These are phyloP conservation scores for Coemansia sp. DNA, from an alignment of 192 early-diverging fungal genomes.

Conservation along the genomic window DNA sequence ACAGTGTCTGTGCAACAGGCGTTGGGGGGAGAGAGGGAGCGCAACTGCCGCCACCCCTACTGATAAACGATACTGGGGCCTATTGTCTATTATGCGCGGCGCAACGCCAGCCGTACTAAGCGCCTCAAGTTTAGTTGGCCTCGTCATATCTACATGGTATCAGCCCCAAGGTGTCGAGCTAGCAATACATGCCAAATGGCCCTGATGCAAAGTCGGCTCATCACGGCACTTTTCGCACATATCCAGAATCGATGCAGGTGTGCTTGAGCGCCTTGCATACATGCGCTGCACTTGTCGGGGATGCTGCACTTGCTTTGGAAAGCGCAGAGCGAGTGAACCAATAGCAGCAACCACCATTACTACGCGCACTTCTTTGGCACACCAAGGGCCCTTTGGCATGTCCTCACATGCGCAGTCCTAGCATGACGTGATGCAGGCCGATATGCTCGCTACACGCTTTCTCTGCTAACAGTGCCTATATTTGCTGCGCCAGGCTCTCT, in stretches of 20 bases:
- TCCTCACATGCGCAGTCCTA: constrained; percentile 10
- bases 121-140: background rate
- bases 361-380: background rate
- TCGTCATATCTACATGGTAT: background rate
- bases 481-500: constrained; percentile 13
- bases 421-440: constrained; percentile 19
- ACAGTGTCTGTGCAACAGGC: background rate
- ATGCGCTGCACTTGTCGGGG: background rate
- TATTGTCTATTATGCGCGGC: background rate
- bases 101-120: background rate
- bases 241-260: constrained; percentile 15
- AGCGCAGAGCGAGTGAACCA: background rate
- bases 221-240: constrained; percentile 4
- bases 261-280: constrained; percentile 5
- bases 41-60: background rate
- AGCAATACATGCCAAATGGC: background rate
- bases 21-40: background rate
- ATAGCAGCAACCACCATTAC: background rate
- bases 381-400: background rate
- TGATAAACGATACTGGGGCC: background rate
- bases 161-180: background rate
- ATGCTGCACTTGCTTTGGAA: background rate
- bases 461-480: constrained; percentile 2
- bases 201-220: background rate
- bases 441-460: background rate